Conservation (phyloP, 257 asterid species). For the Fraxinus anomala region DNA sequence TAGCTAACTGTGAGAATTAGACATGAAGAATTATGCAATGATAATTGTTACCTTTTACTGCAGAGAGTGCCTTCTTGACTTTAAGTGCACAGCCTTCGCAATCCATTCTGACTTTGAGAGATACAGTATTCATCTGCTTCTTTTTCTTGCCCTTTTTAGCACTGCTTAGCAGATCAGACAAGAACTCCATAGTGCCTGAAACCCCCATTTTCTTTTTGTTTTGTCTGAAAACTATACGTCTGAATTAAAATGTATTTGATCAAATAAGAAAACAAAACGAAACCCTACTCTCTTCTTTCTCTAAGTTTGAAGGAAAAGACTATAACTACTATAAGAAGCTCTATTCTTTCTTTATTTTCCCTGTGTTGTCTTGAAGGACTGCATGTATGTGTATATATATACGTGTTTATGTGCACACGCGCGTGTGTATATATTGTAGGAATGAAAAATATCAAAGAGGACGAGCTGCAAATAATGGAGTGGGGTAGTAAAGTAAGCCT, state of each 20-base stretch:
- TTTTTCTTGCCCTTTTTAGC: slow-evolving; percentile 60
- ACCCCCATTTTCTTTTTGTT: slow-evolving; percentile 59
- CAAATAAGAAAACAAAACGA: neutral
- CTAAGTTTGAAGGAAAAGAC: neutral
- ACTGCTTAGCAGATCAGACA: slow-evolving; percentile 57
- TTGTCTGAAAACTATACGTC: neutral
- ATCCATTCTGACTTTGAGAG: slow-evolving; percentile 77
- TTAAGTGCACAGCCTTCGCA: slow-evolving; percentile 85
- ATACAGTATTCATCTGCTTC: slow-evolving; percentile 57
- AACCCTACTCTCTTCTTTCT: slow-evolving; percentile 7
- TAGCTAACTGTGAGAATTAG: too few relatives aligned
- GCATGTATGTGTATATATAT: neutral
- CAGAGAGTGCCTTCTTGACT: slow-evolving; percentile 59
- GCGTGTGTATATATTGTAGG: slow-evolving; percentile 1
- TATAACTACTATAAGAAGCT: neutral
- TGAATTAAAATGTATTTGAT: neutral
- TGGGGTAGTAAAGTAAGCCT: slow-evolving; percentile 39
- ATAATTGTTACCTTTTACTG: slow-evolving; percentile 61
- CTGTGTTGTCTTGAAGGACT: neutral
- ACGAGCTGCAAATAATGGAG: slow-evolving; percentile 17
- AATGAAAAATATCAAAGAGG: neutral
- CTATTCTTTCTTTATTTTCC: neutral
- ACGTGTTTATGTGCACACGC: too few relatives aligned
- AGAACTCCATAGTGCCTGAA: slow-evolving; percentile 72
- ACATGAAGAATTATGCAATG: too few relatives aligned